These are phyloP conservation scores for Aethionema arabicum DNA, from an alignment of 345 rosid genomes.

Conservation along the genomic window DNA sequence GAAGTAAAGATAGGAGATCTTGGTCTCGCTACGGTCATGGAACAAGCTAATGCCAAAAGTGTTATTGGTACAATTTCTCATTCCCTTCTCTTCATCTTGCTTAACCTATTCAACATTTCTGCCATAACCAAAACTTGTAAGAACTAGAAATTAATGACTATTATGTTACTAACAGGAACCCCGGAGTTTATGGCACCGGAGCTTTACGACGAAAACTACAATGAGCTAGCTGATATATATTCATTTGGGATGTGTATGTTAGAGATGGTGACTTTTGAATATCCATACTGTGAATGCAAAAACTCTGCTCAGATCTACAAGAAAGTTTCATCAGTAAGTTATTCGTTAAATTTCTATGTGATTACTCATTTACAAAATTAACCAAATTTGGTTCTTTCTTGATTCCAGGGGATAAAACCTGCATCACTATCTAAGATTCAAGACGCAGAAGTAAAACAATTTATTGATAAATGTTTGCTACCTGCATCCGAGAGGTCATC, in stretches of 20 bases:
- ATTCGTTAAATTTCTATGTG: background rate
- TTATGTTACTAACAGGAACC: conserved; percentile 49
- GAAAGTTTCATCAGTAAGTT: conserved; percentile 80
- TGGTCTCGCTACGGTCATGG: conserved; percentile 90
- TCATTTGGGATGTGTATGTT: conserved; percentile 91
- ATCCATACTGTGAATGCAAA: conserved; percentile 77
- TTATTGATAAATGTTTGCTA: conserved; percentile 87
- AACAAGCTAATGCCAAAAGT: conserved; percentile 84
- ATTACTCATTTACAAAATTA: conserved; percentile 1
- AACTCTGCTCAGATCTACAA: conserved; percentile 88
- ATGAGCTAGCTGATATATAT: conserved; percentile 75
- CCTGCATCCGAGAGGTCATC: conserved; percentile 75
- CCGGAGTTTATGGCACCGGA: conserved; percentile 97
- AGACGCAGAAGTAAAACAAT: conserved; percentile 62
- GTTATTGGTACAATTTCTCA: conserved; percentile 66
- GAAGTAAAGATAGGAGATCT: conserved; percentile 98
- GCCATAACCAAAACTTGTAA: conserved; percentile 1
- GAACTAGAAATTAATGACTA: background rate
- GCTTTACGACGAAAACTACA: conserved; percentile 78
- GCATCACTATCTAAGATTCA: conserved; percentile 71
- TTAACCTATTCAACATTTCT: background rate
- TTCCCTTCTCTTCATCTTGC: conserved; percentile 25
- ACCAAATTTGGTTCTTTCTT: conserved; percentile 9
- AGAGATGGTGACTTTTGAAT: conserved; percentile 85
- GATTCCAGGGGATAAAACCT: conserved; percentile 75